These are phyloP conservation scores for Neurospora sp. DNA, from an alignment of 495 filamentous ascomycete species.

Conservation along the genomic window DNA sequence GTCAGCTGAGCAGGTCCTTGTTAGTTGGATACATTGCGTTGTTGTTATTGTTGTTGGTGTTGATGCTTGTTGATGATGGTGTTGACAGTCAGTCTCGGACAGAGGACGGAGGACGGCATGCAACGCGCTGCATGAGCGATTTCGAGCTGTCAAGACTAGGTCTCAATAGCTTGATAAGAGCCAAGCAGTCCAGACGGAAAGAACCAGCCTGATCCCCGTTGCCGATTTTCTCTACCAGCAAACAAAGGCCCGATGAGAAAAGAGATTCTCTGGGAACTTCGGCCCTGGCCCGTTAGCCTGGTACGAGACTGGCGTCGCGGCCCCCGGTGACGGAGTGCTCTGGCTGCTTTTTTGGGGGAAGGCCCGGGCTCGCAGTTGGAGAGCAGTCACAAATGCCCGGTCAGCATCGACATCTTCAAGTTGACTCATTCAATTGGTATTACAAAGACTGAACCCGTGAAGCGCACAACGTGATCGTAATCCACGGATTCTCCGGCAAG, in stretches of 20 bases:
- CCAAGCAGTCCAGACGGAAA: neutral
- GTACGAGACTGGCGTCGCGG: neutral
- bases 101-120: neutral
- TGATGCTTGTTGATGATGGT: neutral
- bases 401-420: neutral
- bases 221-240: neutral
- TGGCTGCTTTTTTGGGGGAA: neutral
- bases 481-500: neutral
- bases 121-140: neutral
- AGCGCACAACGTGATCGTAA: neutral
- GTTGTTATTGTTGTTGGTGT: neutral
- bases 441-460: neutral
- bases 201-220: neutral
- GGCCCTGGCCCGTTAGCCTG: neutral
- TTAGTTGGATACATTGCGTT: neutral
- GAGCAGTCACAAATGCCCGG: neutral
- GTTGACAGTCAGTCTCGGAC: neutral
- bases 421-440: neutral
- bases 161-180: neutral
- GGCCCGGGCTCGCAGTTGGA: neutral
- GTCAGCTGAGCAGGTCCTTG: neutral
- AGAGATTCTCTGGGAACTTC: neutral
- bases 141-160: neutral
- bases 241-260: neutral
- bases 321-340: neutral